These are phyloP conservation scores for Paraleonurus japonicus DNA, from an alignment of 257 asterid genomes.

Conservation along the genomic window DNA sequence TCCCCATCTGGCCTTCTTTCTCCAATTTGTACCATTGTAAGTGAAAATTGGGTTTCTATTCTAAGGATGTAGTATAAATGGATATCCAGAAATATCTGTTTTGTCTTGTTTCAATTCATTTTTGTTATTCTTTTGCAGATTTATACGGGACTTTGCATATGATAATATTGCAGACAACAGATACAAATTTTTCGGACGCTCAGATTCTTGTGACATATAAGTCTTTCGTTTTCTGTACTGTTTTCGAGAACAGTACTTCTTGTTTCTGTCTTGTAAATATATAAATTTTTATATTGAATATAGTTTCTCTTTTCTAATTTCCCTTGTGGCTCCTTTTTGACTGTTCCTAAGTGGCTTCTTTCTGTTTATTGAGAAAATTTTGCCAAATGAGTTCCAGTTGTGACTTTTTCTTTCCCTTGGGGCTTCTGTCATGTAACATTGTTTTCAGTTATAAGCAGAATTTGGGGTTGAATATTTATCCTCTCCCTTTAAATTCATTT, in stretches of 20 bases:
- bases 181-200: constrained; percentile 72
- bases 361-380: background rate
- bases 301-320: background rate
- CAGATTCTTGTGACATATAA: constrained; percentile 81
- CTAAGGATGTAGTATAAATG: background rate
- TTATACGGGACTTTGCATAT: constrained; percentile 67
- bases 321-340: background rate
- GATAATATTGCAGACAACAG: constrained; percentile 85
- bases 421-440: background rate
- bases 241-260: constrained; percentile 14
- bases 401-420: background rate
- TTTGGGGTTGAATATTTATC: background rate
- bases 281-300: constrained; percentile 4
- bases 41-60: constrained; percentile 26
- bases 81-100: background rate
- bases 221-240: constrained; percentile 15
- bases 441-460: background rate
- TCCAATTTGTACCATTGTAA: constrained; percentile 79
- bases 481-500: background rate
- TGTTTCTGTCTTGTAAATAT: constrained; percentile 26
- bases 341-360: background rate
- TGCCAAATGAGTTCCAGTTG: background rate
- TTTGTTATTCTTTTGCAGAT: constrained; percentile 50
- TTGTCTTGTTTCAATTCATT: constrained; percentile 19
- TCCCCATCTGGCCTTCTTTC: constrained; percentile 74